Evolutionary conservation across 208 protist genomes (phyloP).

Genomic region (Crithidia acanthocephali): DNA sequence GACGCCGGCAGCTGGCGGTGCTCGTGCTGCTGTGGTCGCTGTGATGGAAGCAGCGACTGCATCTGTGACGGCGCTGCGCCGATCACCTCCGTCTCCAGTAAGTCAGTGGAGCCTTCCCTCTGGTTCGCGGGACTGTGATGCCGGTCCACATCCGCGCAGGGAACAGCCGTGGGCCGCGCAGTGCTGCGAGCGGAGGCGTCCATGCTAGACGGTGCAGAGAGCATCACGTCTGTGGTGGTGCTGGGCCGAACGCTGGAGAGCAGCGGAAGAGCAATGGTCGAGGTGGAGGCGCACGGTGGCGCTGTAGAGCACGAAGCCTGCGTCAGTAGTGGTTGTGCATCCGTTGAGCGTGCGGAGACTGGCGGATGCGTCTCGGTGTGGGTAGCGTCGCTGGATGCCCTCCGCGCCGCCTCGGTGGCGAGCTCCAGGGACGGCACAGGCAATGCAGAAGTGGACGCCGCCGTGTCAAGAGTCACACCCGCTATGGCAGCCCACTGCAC

Average conservation of each 20-base stretch:
- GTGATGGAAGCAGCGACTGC: neutral
- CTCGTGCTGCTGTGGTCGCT: no score
- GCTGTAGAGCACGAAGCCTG: neutral
- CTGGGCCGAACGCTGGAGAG: neutral
- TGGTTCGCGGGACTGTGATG: neutral
- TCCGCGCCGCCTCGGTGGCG: no score
- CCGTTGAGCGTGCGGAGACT: neutral
- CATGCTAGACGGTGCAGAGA: neutral
- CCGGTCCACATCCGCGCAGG: neutral
- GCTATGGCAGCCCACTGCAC: neutral
- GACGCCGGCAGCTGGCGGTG: no score
- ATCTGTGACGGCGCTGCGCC: neutral
- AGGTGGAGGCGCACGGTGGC: neutral
- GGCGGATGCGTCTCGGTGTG: neutral
- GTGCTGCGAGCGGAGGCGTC: conserved; percentile 26
- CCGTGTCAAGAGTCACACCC: no score
- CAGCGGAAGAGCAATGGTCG: neutral
- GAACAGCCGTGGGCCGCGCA: conserved; percentile 4
- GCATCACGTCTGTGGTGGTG: neutral
- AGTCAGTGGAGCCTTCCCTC: neutral
- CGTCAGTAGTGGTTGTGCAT: neutral
- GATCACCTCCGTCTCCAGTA: neutral
- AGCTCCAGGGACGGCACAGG: no score
- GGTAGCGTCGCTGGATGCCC: neutral
- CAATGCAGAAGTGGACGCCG: no score